A percentile compares a stretch with the other conserved stretches of the same genome.
These are phyloP conservation scores for Ogataea degrootiae DNA, from an alignment of 805 yeast genomes.

Conservation along the genomic window DNA sequence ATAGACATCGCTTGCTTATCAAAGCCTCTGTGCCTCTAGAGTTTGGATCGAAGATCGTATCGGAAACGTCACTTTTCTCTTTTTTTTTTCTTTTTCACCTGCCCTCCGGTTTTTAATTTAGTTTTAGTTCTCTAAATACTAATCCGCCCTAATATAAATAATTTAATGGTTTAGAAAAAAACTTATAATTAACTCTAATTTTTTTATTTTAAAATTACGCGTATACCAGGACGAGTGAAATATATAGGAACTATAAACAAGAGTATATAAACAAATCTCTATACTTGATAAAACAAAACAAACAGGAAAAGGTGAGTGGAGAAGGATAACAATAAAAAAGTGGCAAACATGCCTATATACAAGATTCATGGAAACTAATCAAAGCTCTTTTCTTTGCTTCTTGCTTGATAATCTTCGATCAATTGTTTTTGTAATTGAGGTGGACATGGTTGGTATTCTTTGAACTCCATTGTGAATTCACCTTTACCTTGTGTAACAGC, in stretches of 20 bases:
- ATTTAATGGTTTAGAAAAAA: background rate
- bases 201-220: too few species aligned
- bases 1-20: too few species aligned
- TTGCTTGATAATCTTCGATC: constrained; percentile 76
- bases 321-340: background rate
- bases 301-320: too few species aligned
- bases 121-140: too few species aligned
- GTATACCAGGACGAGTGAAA: too few species aligned
- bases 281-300: background rate
- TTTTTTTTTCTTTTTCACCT: too few species aligned
- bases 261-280: background rate
- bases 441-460: constrained; percentile 85
- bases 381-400: constrained; percentile 28
- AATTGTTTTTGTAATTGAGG: constrained; percentile 87
- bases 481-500: constrained; percentile 99
- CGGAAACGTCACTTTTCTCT: too few species aligned
- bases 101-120: too few species aligned
- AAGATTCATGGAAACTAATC: background rate
- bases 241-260: constrained; percentile 1
- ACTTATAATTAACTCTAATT: too few species aligned
- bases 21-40: too few species aligned
- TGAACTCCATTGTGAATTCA: constrained; percentile 92
- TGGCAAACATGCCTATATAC: background rate
- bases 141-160: background rate
- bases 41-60: too few species aligned